Conservation (phyloP, 208 protist genomes). For the Wallacemonas collosoma region DNA sequence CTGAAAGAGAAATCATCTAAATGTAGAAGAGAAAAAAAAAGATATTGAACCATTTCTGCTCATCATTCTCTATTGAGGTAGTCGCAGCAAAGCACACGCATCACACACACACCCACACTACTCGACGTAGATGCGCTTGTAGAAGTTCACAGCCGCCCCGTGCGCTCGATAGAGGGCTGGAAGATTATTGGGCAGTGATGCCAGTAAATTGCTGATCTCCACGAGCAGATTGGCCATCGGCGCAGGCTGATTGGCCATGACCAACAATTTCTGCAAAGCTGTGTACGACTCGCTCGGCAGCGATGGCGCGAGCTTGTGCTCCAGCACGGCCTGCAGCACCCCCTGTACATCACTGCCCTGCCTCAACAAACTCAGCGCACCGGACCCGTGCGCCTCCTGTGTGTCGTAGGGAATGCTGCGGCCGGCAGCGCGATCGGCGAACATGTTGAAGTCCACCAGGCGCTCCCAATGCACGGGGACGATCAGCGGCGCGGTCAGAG, state of each 20-base stretch:
- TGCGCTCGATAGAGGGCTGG: slow-evolving; percentile 44
- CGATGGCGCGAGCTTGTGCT: slow-evolving; percentile 44
- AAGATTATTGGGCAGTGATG: slow-evolving; percentile 49
- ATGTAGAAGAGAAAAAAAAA: too few relatives aligned
- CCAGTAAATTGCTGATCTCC: slow-evolving; percentile 73
- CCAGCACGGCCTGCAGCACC: slow-evolving; percentile 52
- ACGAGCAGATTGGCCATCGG: slow-evolving; percentile 78
- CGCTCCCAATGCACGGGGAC: slow-evolving; percentile 83
- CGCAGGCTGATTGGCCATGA: slow-evolving; percentile 58
- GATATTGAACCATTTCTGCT: neutral
- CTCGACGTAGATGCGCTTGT: slow-evolving; percentile 21
- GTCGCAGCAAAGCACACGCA: neutral
- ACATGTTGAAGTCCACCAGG: slow-evolving; percentile 88
- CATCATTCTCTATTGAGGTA: neutral
- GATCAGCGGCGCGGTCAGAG: slow-evolving; percentile 32
- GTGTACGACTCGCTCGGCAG: slow-evolving; percentile 61
- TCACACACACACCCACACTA: neutral
- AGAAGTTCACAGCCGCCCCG: slow-evolving; percentile 36
- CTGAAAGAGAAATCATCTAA: too few relatives aligned
- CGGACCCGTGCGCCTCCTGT: slow-evolving; percentile 32
- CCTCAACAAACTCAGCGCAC: slow-evolving; percentile 32
- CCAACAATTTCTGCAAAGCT: slow-evolving; percentile 58
- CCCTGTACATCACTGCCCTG: slow-evolving; percentile 63
- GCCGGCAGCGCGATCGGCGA: slow-evolving; percentile 81
- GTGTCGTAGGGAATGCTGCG: slow-evolving; percentile 69